Evolutionary conservation across 208 protist genomes (phyloP).

Genomic region (Strigomonas galati): DNA sequence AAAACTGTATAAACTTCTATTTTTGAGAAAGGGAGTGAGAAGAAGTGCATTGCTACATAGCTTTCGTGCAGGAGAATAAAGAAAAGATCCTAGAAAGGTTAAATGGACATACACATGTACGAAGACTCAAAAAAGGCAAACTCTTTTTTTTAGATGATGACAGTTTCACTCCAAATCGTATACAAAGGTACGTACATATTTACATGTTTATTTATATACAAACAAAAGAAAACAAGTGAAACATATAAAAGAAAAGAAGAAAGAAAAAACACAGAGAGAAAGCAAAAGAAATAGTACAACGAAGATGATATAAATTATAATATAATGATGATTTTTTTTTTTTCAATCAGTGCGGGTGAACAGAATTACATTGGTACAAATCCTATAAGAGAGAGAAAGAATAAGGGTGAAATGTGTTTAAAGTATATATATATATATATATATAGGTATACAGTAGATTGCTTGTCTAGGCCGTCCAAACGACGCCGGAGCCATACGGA

Average conservation of each 20-base stretch:
- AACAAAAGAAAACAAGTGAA: conserved; percentile 12
- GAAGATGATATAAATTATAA: too few species aligned
- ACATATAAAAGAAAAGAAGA: conserved; percentile 13
- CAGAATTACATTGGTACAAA: too few species aligned
- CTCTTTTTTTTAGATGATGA: too few species aligned
- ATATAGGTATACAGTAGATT: neutral
- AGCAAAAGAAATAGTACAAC: neutral
- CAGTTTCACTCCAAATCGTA: too few species aligned
- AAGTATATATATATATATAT: neutral
- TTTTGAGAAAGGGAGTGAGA: neutral
- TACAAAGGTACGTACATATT: neutral
- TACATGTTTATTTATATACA: neutral
- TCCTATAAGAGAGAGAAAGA: too few species aligned
- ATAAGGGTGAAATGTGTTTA: neutral
- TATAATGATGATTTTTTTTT: too few species aligned
- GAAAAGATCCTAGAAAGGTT: too few species aligned
- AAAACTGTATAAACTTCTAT: neutral
- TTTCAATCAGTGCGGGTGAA: too few species aligned
- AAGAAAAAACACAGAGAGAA: conserved; percentile 10
- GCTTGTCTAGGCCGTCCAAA: conserved; percentile 47
- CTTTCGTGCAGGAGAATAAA: too few species aligned
- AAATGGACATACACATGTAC: too few species aligned
- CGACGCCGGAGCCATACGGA: conserved; percentile 72
- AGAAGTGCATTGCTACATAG: too few species aligned
- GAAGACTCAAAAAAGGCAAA: too few species aligned